Conservation (phyloP, 2,329 filamentous ascomycete genomes). For the Coniochaeta prunicola region DNA sequence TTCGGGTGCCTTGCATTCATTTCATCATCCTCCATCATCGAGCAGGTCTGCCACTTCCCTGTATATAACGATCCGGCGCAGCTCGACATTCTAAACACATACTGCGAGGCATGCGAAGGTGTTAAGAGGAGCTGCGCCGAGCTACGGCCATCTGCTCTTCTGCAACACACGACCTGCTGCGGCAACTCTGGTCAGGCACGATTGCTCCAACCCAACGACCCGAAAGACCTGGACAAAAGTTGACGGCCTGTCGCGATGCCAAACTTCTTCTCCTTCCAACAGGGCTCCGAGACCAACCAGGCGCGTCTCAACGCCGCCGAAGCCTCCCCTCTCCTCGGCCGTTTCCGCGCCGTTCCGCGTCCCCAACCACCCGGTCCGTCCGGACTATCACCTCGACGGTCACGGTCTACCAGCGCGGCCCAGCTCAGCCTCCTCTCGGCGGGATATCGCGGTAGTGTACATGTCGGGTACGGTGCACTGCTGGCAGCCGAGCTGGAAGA, state of each 20-base stretch:
- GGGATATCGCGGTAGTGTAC: slow-evolving; percentile 41
- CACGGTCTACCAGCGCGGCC: slow-evolving; percentile 12
- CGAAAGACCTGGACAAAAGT: no score
- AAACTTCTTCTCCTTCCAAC: slow-evolving; percentile 61
- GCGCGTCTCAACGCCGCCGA: slow-evolving; percentile 37
- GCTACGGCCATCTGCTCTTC: not conserved
- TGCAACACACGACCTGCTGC: not conserved
- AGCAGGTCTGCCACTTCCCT: not conserved
- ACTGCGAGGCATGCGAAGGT: not conserved
- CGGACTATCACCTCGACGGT: slow-evolving; percentile 5
- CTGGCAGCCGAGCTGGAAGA: slow-evolving; percentile 34
- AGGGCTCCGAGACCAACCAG: slow-evolving; percentile 49
- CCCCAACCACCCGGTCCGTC: slow-evolving; percentile 14
- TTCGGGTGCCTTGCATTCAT: not conserved
- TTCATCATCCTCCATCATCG: not conserved
- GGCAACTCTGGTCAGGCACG: not conserved
- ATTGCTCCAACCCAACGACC: not conserved
- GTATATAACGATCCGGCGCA: not conserved
- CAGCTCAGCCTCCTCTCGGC: slow-evolving; percentile 32
- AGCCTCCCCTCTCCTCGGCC: slow-evolving; percentile 54
- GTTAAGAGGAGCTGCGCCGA: not conserved
- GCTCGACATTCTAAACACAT: not conserved
- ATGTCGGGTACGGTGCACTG: slow-evolving; percentile 49
- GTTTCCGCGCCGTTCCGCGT: slow-evolving; percentile 56
- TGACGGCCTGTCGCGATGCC: slow-evolving; percentile 37